A percentile compares a stretch with the other conserved stretches of the same genome.
phyloP scores from a whole-genome alignment of 2,329 filamentous ascomycete species.

The Pseudocercospora vitis region DNA sequence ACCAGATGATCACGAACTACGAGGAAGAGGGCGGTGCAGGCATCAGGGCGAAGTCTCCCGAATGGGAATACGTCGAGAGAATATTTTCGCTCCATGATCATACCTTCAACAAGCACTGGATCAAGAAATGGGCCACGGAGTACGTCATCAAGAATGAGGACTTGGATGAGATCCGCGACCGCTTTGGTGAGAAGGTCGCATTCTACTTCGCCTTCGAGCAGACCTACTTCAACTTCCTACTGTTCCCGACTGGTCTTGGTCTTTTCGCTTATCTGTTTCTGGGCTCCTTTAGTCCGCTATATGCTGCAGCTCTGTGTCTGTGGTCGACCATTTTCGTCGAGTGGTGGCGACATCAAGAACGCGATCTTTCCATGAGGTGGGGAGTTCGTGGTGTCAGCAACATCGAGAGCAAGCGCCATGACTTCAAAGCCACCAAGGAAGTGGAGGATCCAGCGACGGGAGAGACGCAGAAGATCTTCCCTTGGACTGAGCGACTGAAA shows the following conservation, averaged over 20 bases:
- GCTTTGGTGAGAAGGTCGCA: conserved; percentile 65
- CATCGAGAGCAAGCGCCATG: conserved; percentile 73
- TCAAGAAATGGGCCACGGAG: conserved; percentile 53
- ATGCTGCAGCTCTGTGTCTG: conserved; percentile 74
- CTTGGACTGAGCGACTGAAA: conserved; percentile 70
- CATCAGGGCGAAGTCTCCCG: conserved; percentile 52
- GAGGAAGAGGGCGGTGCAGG: conserved; percentile 51
- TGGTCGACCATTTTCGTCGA: conserved; percentile 91
- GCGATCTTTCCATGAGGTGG: conserved; percentile 84
- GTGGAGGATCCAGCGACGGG: conserved; percentile 78
- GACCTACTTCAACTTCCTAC: conserved; percentile 80
- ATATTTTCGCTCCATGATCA: conserved; percentile 54
- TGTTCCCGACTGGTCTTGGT: conserved; percentile 79
- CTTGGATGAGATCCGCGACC: conserved; percentile 52
- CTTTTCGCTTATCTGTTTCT: conserved; percentile 76
- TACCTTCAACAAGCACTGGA: conserved; percentile 54
- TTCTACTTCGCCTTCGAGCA: conserved; percentile 96
- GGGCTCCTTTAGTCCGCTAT: conserved; percentile 78
- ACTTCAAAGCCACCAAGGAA: conserved; percentile 78
- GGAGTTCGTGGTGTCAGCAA: conserved; percentile 79
- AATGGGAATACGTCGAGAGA: conserved; percentile 52
- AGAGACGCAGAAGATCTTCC: conserved; percentile 73
- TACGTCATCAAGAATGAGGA: conserved; percentile 50
- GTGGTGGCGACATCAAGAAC: conserved; percentile 93
- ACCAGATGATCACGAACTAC: conserved; percentile 65